These are phyloP conservation scores for Sporothrix luriei DNA, from an alignment of 2,329 filamentous ascomycete genomes.

Conservation along the genomic window DNA sequence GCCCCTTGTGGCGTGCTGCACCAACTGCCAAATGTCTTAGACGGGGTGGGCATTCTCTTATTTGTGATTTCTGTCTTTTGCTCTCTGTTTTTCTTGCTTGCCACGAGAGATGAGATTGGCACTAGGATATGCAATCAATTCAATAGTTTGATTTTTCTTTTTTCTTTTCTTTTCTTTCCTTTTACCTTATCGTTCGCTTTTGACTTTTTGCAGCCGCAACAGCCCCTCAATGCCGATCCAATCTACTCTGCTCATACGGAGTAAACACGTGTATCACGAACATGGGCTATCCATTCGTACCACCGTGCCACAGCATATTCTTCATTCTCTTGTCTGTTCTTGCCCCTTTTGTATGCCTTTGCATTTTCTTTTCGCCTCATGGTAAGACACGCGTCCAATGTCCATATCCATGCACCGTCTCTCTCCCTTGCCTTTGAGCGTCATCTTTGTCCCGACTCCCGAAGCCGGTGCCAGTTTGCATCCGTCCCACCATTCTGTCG, in stretches of 20 bases:
- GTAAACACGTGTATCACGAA: conserved; percentile 7
- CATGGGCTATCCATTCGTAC: conserved; percentile 22
- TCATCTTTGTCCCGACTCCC: neutral
- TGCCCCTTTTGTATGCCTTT: neutral
- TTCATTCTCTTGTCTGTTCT: neutral
- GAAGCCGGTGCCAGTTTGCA: neutral
- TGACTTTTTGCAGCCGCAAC: neutral
- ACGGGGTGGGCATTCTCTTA: neutral
- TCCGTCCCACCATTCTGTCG: neutral
- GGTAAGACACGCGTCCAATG: neutral
- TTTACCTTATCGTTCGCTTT: neutral
- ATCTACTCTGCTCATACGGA: conserved; percentile 2
- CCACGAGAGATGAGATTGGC: conserved; percentile 16
- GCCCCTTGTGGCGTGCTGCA: conserved; percentile 17
- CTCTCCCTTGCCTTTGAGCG: conserved; percentile 8
- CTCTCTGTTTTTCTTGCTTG: neutral
- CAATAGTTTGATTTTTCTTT: neutral
- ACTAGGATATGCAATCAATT: neutral
- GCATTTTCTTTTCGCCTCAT: neutral
- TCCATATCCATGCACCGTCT: neutral
- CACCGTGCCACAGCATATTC: conserved; percentile 5
- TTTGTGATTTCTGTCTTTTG: neutral
- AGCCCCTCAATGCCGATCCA: neutral
- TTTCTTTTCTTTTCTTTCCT: neutral
- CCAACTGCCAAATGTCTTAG: conserved; percentile 23